phyloP scores from a whole-genome alignment of 129 eudicot genomes.

The Kitagawia praeruptora region DNA sequence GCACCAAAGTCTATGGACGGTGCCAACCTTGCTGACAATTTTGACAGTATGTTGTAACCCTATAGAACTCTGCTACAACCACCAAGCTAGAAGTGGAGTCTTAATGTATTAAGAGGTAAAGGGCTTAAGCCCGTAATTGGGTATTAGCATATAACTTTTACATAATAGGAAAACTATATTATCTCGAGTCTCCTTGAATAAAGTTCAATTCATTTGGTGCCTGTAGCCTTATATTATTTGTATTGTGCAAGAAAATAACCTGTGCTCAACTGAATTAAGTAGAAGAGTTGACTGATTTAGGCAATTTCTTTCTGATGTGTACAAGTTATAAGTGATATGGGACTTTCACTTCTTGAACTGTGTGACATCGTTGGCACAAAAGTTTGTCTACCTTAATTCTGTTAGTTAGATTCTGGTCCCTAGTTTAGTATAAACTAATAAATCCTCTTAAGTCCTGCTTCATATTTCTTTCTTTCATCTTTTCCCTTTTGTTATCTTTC shows the following conservation, averaged over 20 bases:
- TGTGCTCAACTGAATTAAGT: background rate
- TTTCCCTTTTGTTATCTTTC: conserved; percentile 14
- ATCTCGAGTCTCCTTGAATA: background rate
- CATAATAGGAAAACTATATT: background rate
- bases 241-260: background rate
- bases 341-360: background rate
- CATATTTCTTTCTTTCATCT: background rate
- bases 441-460: background rate
- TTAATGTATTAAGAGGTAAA: background rate
- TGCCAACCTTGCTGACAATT: no score
- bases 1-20: no score
- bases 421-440: background rate
- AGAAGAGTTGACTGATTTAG: background rate
- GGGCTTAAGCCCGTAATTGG: background rate
- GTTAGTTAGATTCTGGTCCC: background rate
- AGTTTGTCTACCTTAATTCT: background rate
- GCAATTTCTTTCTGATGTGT: background rate
- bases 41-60: background rate
- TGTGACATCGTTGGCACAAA: background rate
- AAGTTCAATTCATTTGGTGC: background rate
- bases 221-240: background rate
- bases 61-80: background rate
- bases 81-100: background rate
- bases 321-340: background rate
- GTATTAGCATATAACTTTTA: background rate